Conservation (phyloP, 2,329 filamentous ascomycete species). For the Aspergillus ustus region DNA sequence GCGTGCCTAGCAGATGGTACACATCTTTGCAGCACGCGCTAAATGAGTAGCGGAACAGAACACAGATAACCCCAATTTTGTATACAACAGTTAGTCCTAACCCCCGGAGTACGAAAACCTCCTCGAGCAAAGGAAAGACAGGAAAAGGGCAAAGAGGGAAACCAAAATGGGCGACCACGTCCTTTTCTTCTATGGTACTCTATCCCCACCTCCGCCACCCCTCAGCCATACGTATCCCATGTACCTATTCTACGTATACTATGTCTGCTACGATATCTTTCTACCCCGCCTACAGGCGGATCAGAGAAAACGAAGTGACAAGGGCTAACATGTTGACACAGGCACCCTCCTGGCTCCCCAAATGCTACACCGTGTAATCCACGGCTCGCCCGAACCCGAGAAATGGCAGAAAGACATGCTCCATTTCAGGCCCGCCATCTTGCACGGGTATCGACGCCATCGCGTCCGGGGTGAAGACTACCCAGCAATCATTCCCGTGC, state of each 20-base stretch:
- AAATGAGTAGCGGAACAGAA: too few species aligned
- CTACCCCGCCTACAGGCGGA: not conserved
- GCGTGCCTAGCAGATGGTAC: too few species aligned
- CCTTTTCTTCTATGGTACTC: constrained; percentile 67
- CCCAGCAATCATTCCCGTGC: constrained; percentile 68
- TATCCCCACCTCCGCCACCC: not conserved
- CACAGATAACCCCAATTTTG: too few species aligned
- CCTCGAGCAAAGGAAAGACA: not conserved
- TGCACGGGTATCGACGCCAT: constrained; percentile 72
- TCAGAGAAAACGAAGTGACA: not conserved
- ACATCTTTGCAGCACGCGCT: too few species aligned
- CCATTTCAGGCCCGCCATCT: constrained; percentile 73
- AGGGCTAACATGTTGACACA: constrained; percentile 26
- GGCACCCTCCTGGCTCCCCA: constrained; percentile 78
- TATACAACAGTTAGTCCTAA: not conserved
- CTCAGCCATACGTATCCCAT: not conserved
- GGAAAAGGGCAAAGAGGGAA: not conserved
- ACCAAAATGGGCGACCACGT: constrained; percentile 52
- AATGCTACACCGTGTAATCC: constrained; percentile 84
- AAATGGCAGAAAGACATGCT: constrained; percentile 59
- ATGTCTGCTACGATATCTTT: not conserved
- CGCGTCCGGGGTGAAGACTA: constrained; percentile 76
- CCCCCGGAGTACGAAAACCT: not conserved
- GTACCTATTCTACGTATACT: not conserved
- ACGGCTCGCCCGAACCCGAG: constrained; percentile 60